Evolutionary conservation across 2,329 filamentous ascomycete genomes (phyloP).

Genomic region (Corniculantispora saksenae): DNA sequence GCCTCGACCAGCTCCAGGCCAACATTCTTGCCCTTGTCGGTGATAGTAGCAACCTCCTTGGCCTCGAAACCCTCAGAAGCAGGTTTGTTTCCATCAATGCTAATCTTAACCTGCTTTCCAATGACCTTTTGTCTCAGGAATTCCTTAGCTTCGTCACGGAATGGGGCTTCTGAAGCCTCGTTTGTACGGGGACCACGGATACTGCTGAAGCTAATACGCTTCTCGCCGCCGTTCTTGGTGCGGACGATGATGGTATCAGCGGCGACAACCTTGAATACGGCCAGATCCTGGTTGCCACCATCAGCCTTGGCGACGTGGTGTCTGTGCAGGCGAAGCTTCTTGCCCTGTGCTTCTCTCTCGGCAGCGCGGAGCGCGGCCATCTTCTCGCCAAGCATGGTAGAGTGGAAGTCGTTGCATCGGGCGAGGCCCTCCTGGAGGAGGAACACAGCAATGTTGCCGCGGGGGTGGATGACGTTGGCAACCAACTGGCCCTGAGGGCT

Average conservation of each 20-base stretch:
- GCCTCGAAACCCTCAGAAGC: slow-evolving; percentile 90
- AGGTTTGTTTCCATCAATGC: slow-evolving; percentile 86
- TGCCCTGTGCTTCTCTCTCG: slow-evolving; percentile 80
- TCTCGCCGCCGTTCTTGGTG: slow-evolving; percentile 81
- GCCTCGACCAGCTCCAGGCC: slow-evolving; percentile 84
- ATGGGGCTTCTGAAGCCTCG: slow-evolving; percentile 84
- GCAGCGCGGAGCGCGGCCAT: slow-evolving; percentile 86
- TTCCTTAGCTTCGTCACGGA: slow-evolving; percentile 92
- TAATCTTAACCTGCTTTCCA: slow-evolving; percentile 90
- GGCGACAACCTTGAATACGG: slow-evolving; percentile 80
- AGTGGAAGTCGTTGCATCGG: slow-evolving; percentile 93
- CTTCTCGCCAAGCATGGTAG: slow-evolving; percentile 82
- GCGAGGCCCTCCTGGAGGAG: slow-evolving; percentile 86
- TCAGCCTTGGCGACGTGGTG: slow-evolving; percentile 72
- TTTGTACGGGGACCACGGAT: slow-evolving; percentile 88
- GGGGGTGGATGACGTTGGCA: slow-evolving; percentile 81
- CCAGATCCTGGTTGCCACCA: slow-evolving; percentile 71
- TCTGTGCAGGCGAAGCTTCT: slow-evolving; percentile 78
- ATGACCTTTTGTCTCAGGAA: slow-evolving; percentile 92
- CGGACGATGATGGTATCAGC: slow-evolving; percentile 88
- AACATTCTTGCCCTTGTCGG: slow-evolving; percentile 81
- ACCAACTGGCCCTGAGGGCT: slow-evolving; percentile 93
- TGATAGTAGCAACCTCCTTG: slow-evolving; percentile 89
- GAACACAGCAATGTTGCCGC: slow-evolving; percentile 90
- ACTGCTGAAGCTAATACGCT: slow-evolving; percentile 89